Evolutionary conservation across 1,284 basidiomycete genomes (phyloP), one percentile per base, ranked within the genome.

Genomic region (Puccinia triticina): DNA sequence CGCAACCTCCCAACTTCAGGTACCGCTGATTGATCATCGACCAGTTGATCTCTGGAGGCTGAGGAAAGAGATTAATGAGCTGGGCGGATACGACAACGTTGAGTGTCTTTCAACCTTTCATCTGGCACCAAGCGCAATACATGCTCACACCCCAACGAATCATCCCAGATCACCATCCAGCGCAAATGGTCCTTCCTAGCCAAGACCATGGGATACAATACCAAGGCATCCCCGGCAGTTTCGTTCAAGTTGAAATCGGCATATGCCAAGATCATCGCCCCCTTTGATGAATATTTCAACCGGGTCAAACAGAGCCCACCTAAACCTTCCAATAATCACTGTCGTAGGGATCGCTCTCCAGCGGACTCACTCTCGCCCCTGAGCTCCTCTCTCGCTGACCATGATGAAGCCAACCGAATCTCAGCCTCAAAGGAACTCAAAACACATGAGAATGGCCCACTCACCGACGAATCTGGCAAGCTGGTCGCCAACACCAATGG

Each of bases 11-110:
- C 75, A 92, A 86, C 94, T 82, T 43, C 80, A 82, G 55, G 80
- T 98, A 55, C 97, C 97, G 78, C 92, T 93, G 75, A 93, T 99
- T 86, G 95, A 95, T 87, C 92, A 94, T 87, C 93, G 93, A 85
- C 91, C 95, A 0, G 89, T 99, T 82, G 96, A 99, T 89, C 89
- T 99, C 14, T 99, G 95, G 93, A 90, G 92, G 81, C 89, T 99
- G 84, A 91, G 95, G 84, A 96, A 94, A 87, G 94, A 96, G 87
- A 95, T 98, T 43, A 92, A 93, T 80, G 92, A 92, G 84, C 87
- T 93, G 61, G 96, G 96, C 78, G 96, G 96, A 64, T 93, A 93
- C 87, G 92, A 94, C 80, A 67, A n/a, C 43, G 80, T 82, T 67
- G 48, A 50, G 55, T 53, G 12, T 48, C 50, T 29, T 18, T 46